These are phyloP conservation scores for Chlorella sp. DNA, from an alignment of 139 green algal genomes.

Conservation along the genomic window DNA sequence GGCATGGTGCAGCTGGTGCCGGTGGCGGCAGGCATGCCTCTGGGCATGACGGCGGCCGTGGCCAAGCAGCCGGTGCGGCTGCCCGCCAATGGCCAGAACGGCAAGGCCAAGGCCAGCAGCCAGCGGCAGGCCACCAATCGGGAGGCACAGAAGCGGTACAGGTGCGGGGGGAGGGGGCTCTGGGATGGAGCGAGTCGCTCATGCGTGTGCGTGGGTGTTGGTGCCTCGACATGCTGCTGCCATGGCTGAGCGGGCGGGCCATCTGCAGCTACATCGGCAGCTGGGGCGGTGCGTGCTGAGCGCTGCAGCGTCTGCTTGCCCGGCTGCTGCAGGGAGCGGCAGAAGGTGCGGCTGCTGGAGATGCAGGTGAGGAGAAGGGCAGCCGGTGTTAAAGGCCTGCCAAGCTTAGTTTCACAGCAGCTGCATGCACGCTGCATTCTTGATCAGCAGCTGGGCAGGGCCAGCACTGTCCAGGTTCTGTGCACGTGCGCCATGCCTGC, in stretches of 20 bases:
- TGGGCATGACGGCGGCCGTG: neutral
- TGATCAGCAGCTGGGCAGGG: no score
- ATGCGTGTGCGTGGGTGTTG: no score
- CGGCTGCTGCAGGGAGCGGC: neutral
- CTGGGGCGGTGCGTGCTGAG: neutral
- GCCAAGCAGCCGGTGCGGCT: neutral
- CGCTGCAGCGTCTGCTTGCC: neutral
- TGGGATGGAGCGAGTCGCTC: no score
- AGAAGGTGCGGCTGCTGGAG: conserved; percentile 25
- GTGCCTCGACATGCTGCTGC: no score
- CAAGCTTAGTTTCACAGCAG: no score
- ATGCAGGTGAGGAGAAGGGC: neutral
- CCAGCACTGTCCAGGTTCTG: no score
- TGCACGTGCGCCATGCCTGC: no score
- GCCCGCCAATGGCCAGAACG: neutral
- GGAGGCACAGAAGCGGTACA: conserved; percentile 24
- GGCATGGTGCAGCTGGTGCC: no score
- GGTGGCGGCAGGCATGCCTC: neutral
- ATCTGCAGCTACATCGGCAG: no score
- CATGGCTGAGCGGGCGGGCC: neutral
- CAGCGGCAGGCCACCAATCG: conserved; percentile 19
- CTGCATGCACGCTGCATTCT: no score
- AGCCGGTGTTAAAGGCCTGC: neutral
- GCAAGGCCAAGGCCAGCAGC: neutral
- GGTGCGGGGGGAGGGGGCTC: neutral